Evolutionary conservation across 148 eudicot genomes (phyloP).

Genomic region (Mesembryanthemum crystallinum): DNA sequence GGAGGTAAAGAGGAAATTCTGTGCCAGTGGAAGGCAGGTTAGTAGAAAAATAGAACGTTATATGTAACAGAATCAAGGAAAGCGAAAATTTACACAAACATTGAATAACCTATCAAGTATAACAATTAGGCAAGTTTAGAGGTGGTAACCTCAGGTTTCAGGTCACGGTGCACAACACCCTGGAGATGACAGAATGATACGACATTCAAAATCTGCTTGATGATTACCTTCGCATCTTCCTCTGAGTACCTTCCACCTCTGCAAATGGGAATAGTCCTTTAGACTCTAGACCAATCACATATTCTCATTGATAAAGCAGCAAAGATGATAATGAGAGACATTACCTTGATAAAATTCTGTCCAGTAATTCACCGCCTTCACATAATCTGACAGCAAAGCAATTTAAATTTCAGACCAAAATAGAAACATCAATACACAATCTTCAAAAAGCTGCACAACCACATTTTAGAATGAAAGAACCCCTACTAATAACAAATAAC

Average conservation of each 20-base stretch:
- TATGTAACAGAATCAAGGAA: conserved; percentile 7
- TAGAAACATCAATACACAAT: background rate
- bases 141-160: conserved; percentile 64
- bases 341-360: conserved; percentile 64
- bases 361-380: conserved; percentile 72
- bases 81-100: background rate
- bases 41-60: background rate
- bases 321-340: background rate
- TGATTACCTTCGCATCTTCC: conserved; percentile 54
- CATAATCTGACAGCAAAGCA: conserved; percentile 47
- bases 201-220: conserved; percentile 59
- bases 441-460: background rate
- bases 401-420: conserved; percentile 3
- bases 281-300: background rate
- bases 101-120: background rate
- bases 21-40: conserved; percentile 19
- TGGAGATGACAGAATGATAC: conserved; percentile 76
- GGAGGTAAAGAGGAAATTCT: conserved; percentile 71
- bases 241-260: conserved; percentile 71
- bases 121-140: conserved; percentile 20
- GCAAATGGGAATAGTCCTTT: conserved; percentile 21
- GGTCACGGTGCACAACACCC: conserved; percentile 78
- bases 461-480: background rate
- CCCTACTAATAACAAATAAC: background rate
- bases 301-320: background rate